Percentiles rank a stretch among this genome's conserved stretches.
These are phyloP conservation scores for Xylaria sp. DNA, from an alignment of 2,329 filamentous ascomycete genomes.

Conservation along the genomic window DNA sequence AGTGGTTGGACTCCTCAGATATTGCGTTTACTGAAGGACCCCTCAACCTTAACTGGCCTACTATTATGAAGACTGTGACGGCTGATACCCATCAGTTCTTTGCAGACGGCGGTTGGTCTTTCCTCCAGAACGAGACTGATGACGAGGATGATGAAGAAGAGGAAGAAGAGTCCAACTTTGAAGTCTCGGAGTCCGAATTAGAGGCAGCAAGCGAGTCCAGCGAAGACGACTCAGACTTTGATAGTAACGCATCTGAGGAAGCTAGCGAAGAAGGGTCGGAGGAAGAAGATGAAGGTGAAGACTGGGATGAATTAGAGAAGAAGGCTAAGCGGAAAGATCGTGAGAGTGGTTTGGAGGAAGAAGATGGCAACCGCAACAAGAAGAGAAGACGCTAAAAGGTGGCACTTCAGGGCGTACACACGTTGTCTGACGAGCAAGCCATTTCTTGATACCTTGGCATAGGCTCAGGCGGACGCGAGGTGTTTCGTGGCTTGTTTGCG, in stretches of 20 bases:
- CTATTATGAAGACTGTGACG: constrained; percentile 99
- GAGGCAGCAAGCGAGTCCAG: constrained; percentile 78
- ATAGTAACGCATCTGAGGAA: constrained; percentile 84
- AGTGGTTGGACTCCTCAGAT: constrained; percentile 95
- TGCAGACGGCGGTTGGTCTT: constrained; percentile 91
- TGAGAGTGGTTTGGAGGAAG: constrained; percentile 72
- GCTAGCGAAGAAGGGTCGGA: constrained; percentile 78
- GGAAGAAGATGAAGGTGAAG: constrained; percentile 77
- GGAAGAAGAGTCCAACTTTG: constrained; percentile 90
- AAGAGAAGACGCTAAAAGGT: constrained; percentile 60
- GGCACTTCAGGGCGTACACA: not conserved
- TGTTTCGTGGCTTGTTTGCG: not conserved
- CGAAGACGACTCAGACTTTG: constrained; percentile 90
- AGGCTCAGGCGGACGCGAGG: not conserved
- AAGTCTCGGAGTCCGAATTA: constrained; percentile 85
- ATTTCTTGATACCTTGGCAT: not conserved
- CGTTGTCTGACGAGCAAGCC: not conserved
- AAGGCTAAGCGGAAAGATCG: constrained; percentile 88
- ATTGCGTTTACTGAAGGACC: constrained; percentile 94
- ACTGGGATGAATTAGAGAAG: constrained; percentile 93
- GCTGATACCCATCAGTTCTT: constrained; percentile 96
- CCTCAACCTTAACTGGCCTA: constrained; percentile 97
- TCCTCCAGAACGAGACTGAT: constrained; percentile 86
- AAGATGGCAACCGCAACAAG: constrained; percentile 75
- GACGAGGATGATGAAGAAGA: constrained; percentile 82